Percentiles rank a stretch among this genome's conserved stretches.
These are phyloP conservation scores for Graphium sp. DNA, from an alignment of 2,329 filamentous ascomycete species.

Conservation along the genomic window DNA sequence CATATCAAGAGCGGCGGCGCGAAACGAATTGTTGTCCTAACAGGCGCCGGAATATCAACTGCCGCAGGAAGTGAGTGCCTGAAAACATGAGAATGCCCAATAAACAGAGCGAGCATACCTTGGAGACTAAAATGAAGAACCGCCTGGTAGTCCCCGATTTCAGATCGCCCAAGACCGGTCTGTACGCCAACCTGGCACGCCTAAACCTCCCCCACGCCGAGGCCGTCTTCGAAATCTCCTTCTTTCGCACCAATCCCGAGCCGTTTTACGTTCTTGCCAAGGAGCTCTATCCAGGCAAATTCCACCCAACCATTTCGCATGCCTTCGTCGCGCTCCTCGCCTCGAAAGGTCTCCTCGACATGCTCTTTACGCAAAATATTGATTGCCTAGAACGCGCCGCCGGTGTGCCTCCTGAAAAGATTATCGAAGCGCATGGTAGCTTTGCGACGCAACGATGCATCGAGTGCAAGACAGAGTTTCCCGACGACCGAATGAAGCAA, in stretches of 20 bases:
- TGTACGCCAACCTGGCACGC: slow-evolving; percentile 81
- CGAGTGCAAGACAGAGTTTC: slow-evolving; percentile 61
- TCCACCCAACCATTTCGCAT: slow-evolving; percentile 77
- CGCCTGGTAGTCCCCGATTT: slow-evolving; percentile 82
- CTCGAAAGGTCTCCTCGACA: slow-evolving; percentile 60
- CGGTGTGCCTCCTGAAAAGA: slow-evolving; percentile 63
- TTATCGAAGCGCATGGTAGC: slow-evolving; percentile 89
- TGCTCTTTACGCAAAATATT: slow-evolving; percentile 95
- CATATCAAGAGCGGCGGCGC: slow-evolving; percentile 57
- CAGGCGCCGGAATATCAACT: slow-evolving; percentile 77
- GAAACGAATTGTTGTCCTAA: slow-evolving; percentile 69
- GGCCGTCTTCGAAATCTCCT: slow-evolving; percentile 85
- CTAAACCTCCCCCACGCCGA: slow-evolving; percentile 79
- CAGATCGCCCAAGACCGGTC: slow-evolving; percentile 76
- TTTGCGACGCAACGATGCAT: slow-evolving; percentile 87
- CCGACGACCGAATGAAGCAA: slow-evolving; percentile 55
- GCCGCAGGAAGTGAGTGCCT: slow-evolving; percentile 39
- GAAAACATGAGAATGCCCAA: too few relatives aligned
- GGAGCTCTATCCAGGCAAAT: slow-evolving; percentile 84
- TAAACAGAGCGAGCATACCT: too few relatives aligned
- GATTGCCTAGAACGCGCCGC: slow-evolving; percentile 84
- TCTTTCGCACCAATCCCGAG: slow-evolving; percentile 67
- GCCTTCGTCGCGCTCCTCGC: slow-evolving; percentile 74
- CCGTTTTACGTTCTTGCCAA: slow-evolving; percentile 88
- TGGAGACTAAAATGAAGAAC: too few relatives aligned